These are phyloP conservation scores for Nakaseomyces sp. DNA, from an alignment of 1,139 yeast genomes.

Conservation along the genomic window DNA sequence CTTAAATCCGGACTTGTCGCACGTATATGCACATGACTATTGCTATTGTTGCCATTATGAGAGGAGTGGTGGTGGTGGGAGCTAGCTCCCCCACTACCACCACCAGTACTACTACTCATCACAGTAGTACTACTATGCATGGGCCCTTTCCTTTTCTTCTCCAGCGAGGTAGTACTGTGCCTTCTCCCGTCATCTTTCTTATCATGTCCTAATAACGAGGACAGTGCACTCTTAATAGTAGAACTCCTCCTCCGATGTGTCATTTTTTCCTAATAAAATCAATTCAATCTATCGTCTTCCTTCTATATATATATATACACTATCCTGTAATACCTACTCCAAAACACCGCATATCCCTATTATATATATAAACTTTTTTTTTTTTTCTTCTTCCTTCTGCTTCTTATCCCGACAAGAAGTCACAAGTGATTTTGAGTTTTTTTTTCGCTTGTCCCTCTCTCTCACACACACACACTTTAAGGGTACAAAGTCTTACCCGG, in stretches of 20 bases:
- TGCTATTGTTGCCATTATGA: neutral
- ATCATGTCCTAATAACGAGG: constrained; percentile 15
- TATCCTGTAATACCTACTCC: neutral
- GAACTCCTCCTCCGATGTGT: constrained; percentile 16
- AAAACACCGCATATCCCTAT: no score
- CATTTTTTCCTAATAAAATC: no score
- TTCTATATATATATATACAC: no score
- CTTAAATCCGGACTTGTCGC: neutral
- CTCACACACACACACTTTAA: no score
- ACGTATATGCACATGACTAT: neutral
- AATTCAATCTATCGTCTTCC: no score
- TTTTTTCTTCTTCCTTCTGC: no score
- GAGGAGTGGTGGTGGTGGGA: constrained; percentile 1
- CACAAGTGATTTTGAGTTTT: no score
- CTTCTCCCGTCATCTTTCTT: constrained; percentile 1
- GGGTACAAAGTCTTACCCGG: no score
- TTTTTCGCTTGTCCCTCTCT: no score
- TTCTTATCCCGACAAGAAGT: no score
- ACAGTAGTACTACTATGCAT: neutral
- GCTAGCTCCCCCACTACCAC: neutral
- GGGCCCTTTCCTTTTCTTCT: neutral
- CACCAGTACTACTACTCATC: neutral
- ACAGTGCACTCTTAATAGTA: constrained; percentile 21
- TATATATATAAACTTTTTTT: no score
- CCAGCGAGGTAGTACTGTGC: neutral